Conservation (phyloP, 2,329 filamentous ascomycete species). For the Pseudodiploospora longispora region DNA sequence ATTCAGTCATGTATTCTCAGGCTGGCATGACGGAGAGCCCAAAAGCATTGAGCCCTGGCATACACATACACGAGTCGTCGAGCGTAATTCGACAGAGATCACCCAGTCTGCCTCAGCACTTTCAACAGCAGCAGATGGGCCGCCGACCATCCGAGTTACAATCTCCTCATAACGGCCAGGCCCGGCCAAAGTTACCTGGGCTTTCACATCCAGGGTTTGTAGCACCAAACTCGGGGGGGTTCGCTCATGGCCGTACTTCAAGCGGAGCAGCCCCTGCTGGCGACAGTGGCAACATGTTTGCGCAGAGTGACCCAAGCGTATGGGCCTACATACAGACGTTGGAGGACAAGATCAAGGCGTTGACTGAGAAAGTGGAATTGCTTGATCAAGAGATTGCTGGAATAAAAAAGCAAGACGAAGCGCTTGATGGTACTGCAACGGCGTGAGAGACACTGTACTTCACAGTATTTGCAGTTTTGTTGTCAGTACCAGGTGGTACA, state of each 20-base stretch:
- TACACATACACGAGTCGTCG: constrained; percentile 43
- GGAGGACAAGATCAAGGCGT: constrained; percentile 43
- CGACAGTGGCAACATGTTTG: constrained; percentile 61
- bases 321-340: constrained; percentile 67
- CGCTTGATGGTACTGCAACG: constrained; percentile 18
- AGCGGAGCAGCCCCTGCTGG: constrained; percentile 46
- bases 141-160: constrained; percentile 49
- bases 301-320: constrained; percentile 52
- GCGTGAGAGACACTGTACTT: not conserved
- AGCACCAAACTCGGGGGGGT: constrained; percentile 21
- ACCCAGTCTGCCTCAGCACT: constrained; percentile 57
- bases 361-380: constrained; percentile 25
- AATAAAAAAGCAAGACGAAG: constrained; percentile 27
- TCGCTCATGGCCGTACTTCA: constrained; percentile 28
- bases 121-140: constrained; percentile 53
- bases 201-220: constrained; percentile 29
- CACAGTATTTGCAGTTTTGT: not conserved
- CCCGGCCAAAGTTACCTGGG: constrained; percentile 29
- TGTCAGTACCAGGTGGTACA: no score
- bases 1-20: constrained; percentile 59
- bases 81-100: constrained; percentile 50
- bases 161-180: constrained; percentile 41
- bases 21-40: constrained; percentile 77
- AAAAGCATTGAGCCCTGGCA: constrained; percentile 68
- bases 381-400: constrained; percentile 26